Evolutionary conservation across 768 basidiomycete species (phyloP).

Genomic region (Kwoniella bestiolae): DNA sequence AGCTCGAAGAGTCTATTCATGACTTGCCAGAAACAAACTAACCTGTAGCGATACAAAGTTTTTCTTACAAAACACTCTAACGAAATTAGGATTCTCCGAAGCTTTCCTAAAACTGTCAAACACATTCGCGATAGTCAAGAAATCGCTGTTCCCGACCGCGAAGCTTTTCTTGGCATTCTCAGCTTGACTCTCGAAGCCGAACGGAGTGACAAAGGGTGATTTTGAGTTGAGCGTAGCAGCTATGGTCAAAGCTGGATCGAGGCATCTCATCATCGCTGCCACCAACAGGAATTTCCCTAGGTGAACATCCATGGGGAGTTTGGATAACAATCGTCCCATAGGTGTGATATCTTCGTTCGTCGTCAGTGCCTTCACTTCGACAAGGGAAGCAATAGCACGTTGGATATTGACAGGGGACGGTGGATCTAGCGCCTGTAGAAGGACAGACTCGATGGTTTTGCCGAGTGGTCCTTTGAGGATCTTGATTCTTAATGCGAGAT

Average conservation of each 20-base stretch:
- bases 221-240: constrained; percentile 91
- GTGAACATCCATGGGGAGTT: constrained; percentile 93
- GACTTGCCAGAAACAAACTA: too few species aligned
- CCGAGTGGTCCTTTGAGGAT: constrained; percentile 90
- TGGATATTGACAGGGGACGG: constrained; percentile 84
- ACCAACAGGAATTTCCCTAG: constrained; percentile 89
- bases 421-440: constrained; percentile 86
- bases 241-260: constrained; percentile 96
- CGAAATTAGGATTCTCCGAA: constrained; percentile 65
- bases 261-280: constrained; percentile 80
- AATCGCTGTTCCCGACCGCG: constrained; percentile 88
- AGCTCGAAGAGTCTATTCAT: too few species aligned
- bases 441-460: constrained; percentile 82
- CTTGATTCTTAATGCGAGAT: constrained; percentile 64
- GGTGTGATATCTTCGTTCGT: constrained; percentile 87
- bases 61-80: constrained; percentile 75
- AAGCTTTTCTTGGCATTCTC: constrained; percentile 81
- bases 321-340: constrained; percentile 86
- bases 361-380: constrained; percentile 90
- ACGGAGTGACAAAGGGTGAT: constrained; percentile 86
- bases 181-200: constrained; percentile 84
- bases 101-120: constrained; percentile 85
- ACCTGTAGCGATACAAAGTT: constrained; percentile 86
- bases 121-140: constrained; percentile 87
- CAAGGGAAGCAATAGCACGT: constrained; percentile 83